Evolutionary conservation across 2,329 filamentous ascomycete genomes (phyloP).

Genomic region (Chalara sp.): DNA sequence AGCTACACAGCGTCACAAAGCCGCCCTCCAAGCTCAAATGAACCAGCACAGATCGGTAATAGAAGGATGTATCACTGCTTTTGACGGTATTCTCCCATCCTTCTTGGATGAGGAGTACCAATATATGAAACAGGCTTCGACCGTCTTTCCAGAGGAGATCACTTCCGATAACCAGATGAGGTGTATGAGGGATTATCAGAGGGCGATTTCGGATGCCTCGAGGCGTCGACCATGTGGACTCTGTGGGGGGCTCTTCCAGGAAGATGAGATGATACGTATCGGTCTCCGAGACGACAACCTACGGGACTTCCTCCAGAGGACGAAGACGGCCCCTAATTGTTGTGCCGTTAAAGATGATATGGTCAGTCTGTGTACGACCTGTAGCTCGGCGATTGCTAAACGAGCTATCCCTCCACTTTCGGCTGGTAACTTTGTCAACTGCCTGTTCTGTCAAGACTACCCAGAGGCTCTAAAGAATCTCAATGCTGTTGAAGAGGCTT

Average conservation of each 20-base stretch:
- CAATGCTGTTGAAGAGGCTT: slow-evolving; percentile 7
- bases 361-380: slow-evolving; percentile 5
- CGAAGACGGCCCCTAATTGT: slow-evolving; percentile 5
- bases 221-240: slow-evolving; percentile 6
- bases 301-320: slow-evolving; percentile 5
- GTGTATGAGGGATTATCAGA: slow-evolving; percentile 8
- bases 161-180: slow-evolving; percentile 4
- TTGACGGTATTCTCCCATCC: slow-evolving; percentile 10
- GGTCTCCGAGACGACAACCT: slow-evolving; percentile 3
- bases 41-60: slow-evolving; percentile 5
- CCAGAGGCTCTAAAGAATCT: slow-evolving; percentile 6
- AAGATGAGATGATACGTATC: slow-evolving; percentile 4
- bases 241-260: slow-evolving; percentile 4
- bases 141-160: slow-evolving; percentile 7
- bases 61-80: slow-evolving; percentile 8
- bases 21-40: slow-evolving; percentile 3
- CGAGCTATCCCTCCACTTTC: slow-evolving; percentile 5
- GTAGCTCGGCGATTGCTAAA: slow-evolving; percentile 8
- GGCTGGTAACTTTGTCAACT: slow-evolving; percentile 7
- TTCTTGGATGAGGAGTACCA: slow-evolving; percentile 11
- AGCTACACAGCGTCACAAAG: slow-evolving; percentile 3
- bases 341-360: slow-evolving; percentile 6
- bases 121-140: slow-evolving; percentile 11
- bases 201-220: slow-evolving; percentile 6
- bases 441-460: slow-evolving; percentile 8